A percentile compares a stretch with the other conserved stretches of the same genome.
These are phyloP conservation scores for Geotrichum bryndzae DNA, from an alignment of 1,139 yeast genomes.

Conservation along the genomic window DNA sequence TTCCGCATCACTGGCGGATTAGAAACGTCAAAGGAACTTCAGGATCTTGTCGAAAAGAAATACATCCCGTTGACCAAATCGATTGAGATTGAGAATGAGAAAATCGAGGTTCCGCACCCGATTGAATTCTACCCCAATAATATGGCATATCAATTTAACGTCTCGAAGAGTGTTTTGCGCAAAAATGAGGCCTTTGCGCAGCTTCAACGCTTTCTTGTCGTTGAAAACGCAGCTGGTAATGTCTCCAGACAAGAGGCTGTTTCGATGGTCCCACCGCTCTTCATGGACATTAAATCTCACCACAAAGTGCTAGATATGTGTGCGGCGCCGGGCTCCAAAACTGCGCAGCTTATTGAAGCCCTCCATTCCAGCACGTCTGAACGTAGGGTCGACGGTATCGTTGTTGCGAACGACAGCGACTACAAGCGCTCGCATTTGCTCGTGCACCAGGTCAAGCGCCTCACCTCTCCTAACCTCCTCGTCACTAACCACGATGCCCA, in stretches of 20 bases:
- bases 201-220: slow-evolving; percentile 85
- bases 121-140: slow-evolving; percentile 81
- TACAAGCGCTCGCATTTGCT: slow-evolving; percentile 95
- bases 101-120: slow-evolving; percentile 44
- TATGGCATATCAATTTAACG: slow-evolving; percentile 89
- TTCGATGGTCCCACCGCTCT: slow-evolving; percentile 96
- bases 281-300: slow-evolving; percentile 83
- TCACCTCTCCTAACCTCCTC: slow-evolving; percentile 85
- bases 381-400: slow-evolving; percentile 51
- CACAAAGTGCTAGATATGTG: slow-evolving; percentile 94
- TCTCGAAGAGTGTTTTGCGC: slow-evolving; percentile 83
- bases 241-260: slow-evolving; percentile 98
- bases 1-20: slow-evolving; percentile 77
- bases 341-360: slow-evolving; percentile 88
- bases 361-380: slow-evolving; percentile 38
- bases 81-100: too few relatives aligned
- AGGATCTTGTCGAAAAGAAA: slow-evolving; percentile 35
- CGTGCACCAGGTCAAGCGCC: slow-evolving; percentile 92
- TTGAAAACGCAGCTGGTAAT: slow-evolving; percentile 95
- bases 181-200: slow-evolving; percentile 80
- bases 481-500: slow-evolving; percentile 99
- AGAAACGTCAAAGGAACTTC: slow-evolving; percentile 48
- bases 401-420: slow-evolving; percentile 94
- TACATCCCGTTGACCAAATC: slow-evolving; percentile 40
- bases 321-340: slow-evolving; percentile 99